Evolutionary conservation across 805 yeast genomes (phyloP).

Genomic region (Zygoascus bituminiphila): DNA sequence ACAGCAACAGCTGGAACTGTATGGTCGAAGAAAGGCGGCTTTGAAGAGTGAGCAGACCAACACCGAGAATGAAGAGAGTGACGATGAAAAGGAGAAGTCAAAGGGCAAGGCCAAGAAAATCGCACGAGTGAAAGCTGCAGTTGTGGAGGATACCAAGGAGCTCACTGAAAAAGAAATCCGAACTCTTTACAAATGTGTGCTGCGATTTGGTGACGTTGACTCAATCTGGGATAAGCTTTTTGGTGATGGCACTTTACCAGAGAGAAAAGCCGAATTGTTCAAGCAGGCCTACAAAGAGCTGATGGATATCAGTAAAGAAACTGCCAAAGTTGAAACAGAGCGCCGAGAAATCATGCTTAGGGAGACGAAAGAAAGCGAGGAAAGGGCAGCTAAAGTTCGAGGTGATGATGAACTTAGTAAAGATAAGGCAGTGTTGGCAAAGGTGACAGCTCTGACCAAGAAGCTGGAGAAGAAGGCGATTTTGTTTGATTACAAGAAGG

Average conservation of each 20-base stretch:
- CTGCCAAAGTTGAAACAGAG: conserved; percentile 56
- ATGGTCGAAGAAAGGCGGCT: conserved; percentile 71
- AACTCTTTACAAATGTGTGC: conserved; percentile 71
- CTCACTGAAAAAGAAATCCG: conserved; percentile 83
- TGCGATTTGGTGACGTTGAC: conserved; percentile 72
- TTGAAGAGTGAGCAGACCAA: conserved; percentile 38
- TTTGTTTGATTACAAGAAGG: conserved; percentile 79
- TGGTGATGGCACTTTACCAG: conserved; percentile 82
- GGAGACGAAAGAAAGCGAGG: conserved; percentile 23
- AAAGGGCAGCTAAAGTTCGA: conserved; percentile 17
- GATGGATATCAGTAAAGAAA: conserved; percentile 49
- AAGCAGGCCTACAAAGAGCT: conserved; percentile 72
- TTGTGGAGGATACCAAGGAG: conserved; percentile 41
- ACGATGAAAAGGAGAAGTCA: conserved; percentile 25
- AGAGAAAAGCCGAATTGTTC: conserved; percentile 71
- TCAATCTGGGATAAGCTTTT: conserved; percentile 77
- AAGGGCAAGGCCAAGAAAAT: conserved; percentile 34
- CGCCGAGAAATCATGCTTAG: conserved; percentile 38
- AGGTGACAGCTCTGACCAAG: conserved; percentile 22
- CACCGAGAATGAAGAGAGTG: conserved; percentile 36
- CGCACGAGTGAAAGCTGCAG: conserved; percentile 17
- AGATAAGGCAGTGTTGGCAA: conserved; percentile 1
- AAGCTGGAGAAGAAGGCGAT: conserved; percentile 85
- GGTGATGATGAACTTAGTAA: conserved; percentile 1
- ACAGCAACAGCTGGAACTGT: conserved; percentile 84